These are phyloP conservation scores for Piper longum DNA, from an alignment of 164 flowering plant genomes.

Conservation along the genomic window DNA sequence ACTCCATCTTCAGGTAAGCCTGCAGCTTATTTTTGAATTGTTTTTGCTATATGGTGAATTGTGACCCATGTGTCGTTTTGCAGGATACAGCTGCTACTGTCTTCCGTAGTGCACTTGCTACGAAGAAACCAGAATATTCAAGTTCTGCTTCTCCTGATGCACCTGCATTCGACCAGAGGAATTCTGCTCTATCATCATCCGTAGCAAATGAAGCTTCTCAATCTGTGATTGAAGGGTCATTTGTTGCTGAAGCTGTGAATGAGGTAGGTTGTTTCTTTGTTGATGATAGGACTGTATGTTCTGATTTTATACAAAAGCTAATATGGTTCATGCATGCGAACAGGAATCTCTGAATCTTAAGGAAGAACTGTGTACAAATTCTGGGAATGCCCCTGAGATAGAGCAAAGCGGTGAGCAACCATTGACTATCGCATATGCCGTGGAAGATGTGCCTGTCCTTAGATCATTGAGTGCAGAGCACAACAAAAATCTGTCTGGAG, in stretches of 20 bases:
- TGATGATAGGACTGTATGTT: not conserved
- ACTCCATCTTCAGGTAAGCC: conserved; percentile 61
- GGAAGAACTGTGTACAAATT: conserved; percentile 10
- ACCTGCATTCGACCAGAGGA: conserved; percentile 17
- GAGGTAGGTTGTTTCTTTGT: conserved; percentile 14
- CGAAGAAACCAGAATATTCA: conserved; percentile 26
- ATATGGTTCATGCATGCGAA: not conserved
- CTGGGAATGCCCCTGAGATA: conserved; percentile 1
- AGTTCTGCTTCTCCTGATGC: conserved; percentile 19
- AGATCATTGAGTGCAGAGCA: conserved; percentile 1
- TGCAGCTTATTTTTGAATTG: not conserved
- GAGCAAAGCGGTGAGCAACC: conserved; percentile 12
- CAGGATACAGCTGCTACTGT: conserved; percentile 71
- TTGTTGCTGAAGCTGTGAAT: conserved; percentile 6
- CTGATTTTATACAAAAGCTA: not conserved
- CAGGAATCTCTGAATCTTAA: conserved; percentile 3
- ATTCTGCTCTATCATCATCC: conserved; percentile 14
- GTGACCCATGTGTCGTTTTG: conserved; percentile 1
- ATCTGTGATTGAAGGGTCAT: conserved; percentile 3
- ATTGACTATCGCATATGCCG: conserved; percentile 5
- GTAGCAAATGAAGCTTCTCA: conserved; percentile 9
- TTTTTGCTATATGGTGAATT: not conserved
- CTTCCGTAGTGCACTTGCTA: conserved; percentile 58
- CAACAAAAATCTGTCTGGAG: conserved; percentile 6
- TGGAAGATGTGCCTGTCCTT: conserved; percentile 3